A percentile compares a stretch with the other conserved stretches of the same genome.
phyloP scores from a whole-genome alignment of 2,329 filamentous ascomycete genomes.

The Sordariomycetes sp. region DNA sequence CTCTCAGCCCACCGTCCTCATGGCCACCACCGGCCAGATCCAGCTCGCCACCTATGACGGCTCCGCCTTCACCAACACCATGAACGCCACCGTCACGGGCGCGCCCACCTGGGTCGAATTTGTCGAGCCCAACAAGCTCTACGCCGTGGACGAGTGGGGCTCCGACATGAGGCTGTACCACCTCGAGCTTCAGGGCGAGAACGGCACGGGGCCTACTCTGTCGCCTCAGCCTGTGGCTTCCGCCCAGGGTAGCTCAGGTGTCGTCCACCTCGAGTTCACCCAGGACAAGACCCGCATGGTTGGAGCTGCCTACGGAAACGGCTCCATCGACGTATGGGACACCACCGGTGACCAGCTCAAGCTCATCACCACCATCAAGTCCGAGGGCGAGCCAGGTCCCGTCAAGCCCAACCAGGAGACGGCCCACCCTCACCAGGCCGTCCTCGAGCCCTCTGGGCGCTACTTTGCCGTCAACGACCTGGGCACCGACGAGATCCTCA shows the following conservation, averaged over 20 bases:
- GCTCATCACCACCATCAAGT: constrained; percentile 26
- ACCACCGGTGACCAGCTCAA: constrained; percentile 21
- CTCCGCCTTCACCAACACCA: constrained; percentile 23
- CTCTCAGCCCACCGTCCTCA: constrained; percentile 1
- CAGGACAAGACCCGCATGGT: constrained; percentile 32
- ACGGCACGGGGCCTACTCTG: constrained; percentile 14
- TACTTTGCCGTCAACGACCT: constrained; percentile 41
- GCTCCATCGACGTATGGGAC: constrained; percentile 36
- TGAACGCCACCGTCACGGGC: constrained; percentile 22
- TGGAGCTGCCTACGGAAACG: constrained; percentile 30
- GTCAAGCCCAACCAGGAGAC: constrained; percentile 20
- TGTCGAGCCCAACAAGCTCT: constrained; percentile 27
- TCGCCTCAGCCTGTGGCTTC: constrained; percentile 14
- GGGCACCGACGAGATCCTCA: constrained; percentile 35
- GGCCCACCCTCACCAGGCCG: constrained; percentile 35
- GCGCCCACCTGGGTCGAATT: constrained; percentile 37
- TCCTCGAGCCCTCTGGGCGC: constrained; percentile 37
- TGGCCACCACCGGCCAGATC: constrained; percentile 20
- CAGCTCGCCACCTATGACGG: constrained; percentile 31
- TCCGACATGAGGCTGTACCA: constrained; percentile 27
- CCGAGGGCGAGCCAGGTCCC: constrained; percentile 22
- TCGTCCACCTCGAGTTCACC: constrained; percentile 39
- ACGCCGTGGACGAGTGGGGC: constrained; percentile 38
- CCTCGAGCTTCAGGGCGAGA: constrained; percentile 18
- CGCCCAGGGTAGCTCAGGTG: constrained; percentile 27